Base-by-base conservation (phyloP, 2,329 filamentous ascomycete genomes). In the Chalara sp. region DNA sequence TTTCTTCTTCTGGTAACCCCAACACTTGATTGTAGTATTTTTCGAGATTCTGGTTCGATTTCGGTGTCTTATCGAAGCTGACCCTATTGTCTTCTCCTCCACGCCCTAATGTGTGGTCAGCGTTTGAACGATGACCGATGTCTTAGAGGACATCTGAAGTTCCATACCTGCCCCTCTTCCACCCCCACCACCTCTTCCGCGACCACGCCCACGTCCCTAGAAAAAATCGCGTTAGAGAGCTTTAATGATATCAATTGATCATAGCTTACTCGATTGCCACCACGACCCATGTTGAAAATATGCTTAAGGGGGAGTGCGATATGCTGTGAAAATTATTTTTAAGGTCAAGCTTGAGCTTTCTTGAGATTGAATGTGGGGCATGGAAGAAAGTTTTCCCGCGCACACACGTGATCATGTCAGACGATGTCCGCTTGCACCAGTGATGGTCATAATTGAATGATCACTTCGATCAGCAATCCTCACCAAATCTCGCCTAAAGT, bases 21-120 rank as follows among this genome's bases (percentile, higher is more conserved):
- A 87, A 77, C 32, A 91, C 76, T 55, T 78, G 75, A 66, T 95
- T 85, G 75, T 99, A 99, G 73, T 87, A 97, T 57, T 76, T 75
- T 72, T 97, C 86, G 57, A 95, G 86, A 62, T 85, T 84, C 65
- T 87, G 85, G 70, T 99, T 96, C 61, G 83, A 73, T 73, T 91
- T 93, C 61, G 76, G 71, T 49, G 95, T 76, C 39, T 85, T 68
- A 48, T 72, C 70, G 55, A 73, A 72, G 59, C 72, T 69, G 54
- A 73, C 69, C 59, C 68, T 64, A 58, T 71, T 65, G 48, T 67
- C 69, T 58, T 72, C 70, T 58, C 73, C 63, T 47, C 64, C 21
- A 21, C 21, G 3, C 21, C 21, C 21, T 21, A 21, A 21, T 61
- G 48, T 61, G 52, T 50, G 54, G 47, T 44, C 55, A 50, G 53